Percentiles rank a stretch among this genome's conserved stretches.
These are phyloP conservation scores for Fusarium sp. DNA, from an alignment of 2,329 filamentous ascomycete species.

Conservation along the genomic window DNA sequence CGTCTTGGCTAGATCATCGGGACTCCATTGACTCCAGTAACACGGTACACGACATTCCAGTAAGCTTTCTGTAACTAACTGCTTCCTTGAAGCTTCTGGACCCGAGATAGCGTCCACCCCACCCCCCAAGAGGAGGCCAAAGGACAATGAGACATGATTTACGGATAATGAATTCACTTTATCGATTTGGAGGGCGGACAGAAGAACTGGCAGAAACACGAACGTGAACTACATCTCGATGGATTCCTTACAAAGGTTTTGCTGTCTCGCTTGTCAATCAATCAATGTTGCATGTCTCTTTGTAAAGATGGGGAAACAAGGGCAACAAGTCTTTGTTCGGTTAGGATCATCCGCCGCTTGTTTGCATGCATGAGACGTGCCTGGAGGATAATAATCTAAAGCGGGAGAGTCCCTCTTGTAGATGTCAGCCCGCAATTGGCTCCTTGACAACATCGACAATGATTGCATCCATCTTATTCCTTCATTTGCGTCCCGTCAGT, in stretches of 20 bases:
- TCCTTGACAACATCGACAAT: conserved; percentile 8
- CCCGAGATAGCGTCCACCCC: conserved; percentile 5
- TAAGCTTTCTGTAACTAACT: conserved; percentile 15
- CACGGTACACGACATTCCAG: conserved; percentile 33
- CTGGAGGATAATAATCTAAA: conserved; percentile 7
- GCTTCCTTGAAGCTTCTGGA: conserved; percentile 34
- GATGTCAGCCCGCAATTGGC: conserved; percentile 15
- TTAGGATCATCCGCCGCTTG: conserved; percentile 15
- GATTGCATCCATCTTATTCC: conserved; percentile 15
- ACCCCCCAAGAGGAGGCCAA: not conserved
- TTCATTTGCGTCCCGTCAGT: conserved; percentile 8
- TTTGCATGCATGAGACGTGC: conserved; percentile 8
- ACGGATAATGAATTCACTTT: conserved; percentile 14
- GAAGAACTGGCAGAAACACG: conserved; percentile 6
- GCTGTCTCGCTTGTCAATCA: conserved; percentile 20
- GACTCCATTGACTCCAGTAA: conserved; percentile 11
- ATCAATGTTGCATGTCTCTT: conserved; percentile 9
- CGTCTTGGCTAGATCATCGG: conserved; percentile 16
- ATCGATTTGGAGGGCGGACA: conserved; percentile 8
- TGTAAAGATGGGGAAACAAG: conserved; percentile 22
- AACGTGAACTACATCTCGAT: conserved; percentile 6
- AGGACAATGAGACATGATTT: conserved; percentile 19
- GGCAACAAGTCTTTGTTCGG: conserved; percentile 31
- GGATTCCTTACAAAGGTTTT: conserved; percentile 13
- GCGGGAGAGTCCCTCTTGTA: conserved; percentile 8